Evolutionary conservation across 2,329 filamentous ascomycete species (phyloP).

Genomic region (Fusarium acutatum): DNA sequence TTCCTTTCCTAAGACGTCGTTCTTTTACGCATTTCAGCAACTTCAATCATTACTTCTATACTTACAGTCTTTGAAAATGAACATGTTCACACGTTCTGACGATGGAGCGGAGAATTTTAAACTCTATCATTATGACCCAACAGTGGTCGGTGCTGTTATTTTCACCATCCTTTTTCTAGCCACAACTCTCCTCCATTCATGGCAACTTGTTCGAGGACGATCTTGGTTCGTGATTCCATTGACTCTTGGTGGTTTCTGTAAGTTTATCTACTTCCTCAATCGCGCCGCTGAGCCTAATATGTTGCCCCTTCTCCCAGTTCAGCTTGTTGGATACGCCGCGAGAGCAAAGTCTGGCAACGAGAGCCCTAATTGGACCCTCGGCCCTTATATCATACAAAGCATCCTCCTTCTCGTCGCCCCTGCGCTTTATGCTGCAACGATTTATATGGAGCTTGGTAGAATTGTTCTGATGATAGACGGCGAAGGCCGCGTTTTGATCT

Average conservation of each 20-base stretch:
- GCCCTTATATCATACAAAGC: conserved; percentile 3
- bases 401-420: not conserved
- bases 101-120: not conserved
- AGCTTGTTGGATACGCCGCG: not conserved
- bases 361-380: not conserved
- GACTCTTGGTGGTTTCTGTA: not conserved
- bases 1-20: not conserved
- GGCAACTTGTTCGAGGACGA: not conserved
- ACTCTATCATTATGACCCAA: conserved; percentile 1
- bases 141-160: not conserved
- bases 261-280: not conserved
- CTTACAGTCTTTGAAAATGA: not conserved
- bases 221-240: conserved; percentile 3
- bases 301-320: not conserved
- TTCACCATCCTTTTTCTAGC: not conserved
- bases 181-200: not conserved
- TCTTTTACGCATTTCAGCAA: not conserved
- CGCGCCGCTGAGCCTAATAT: not conserved
- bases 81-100: not conserved
- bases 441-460: conserved; percentile 2
- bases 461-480: conserved; percentile 1
- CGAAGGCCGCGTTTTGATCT: not conserved
- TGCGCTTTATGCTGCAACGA: not conserved
- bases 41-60: fast-evolving
- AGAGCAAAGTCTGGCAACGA: conserved; percentile 1